Evolutionary conservation across 805 yeast genomes (phyloP).

Genomic region (Wickerhamomyces queroliae): DNA sequence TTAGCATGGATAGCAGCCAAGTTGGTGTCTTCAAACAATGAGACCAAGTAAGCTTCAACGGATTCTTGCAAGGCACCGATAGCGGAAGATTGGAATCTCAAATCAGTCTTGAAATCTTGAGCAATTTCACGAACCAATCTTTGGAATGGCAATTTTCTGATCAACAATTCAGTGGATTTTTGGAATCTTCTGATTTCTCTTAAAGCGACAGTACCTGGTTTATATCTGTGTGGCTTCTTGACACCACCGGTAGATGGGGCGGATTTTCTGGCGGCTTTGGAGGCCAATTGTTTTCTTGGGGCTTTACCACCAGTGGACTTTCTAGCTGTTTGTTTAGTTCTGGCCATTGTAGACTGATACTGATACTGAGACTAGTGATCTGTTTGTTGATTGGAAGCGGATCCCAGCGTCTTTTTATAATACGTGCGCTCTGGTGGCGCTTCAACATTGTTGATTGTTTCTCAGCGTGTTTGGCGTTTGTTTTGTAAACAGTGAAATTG

Average conservation of each 20-base stretch:
- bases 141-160: slow-evolving; percentile 96
- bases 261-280: slow-evolving; percentile 90
- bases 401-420: background rate
- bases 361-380: slow-evolving; percentile 3
- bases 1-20: slow-evolving; percentile 98
- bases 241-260: slow-evolving; percentile 93
- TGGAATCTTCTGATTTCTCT: slow-evolving; percentile 98
- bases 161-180: slow-evolving; percentile 89
- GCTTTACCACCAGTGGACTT: slow-evolving; percentile 95
- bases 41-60: slow-evolving; percentile 95
- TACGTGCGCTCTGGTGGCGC: too few relatives aligned
- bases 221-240: slow-evolving; percentile 92
- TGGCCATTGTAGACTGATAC: slow-evolving; percentile 54
- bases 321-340: slow-evolving; percentile 94
- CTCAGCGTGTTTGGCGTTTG: too few relatives aligned
- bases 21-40: slow-evolving; percentile 95
- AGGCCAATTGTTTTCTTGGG: slow-evolving; percentile 90
- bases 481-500: too few relatives aligned
- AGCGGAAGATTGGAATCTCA: slow-evolving; percentile 96
- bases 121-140: slow-evolving; percentile 95
- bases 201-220: slow-evolving; percentile 95
- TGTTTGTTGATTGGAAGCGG: background rate
- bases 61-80: slow-evolving; percentile 98
- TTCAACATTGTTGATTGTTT: too few relatives aligned
- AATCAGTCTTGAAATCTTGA: slow-evolving; percentile 86